A percentile compares a stretch with the other conserved stretches of the same genome.
Conservation (phyloP, 768 basidiomycete genomes). For the Mycena galopus region DNA sequence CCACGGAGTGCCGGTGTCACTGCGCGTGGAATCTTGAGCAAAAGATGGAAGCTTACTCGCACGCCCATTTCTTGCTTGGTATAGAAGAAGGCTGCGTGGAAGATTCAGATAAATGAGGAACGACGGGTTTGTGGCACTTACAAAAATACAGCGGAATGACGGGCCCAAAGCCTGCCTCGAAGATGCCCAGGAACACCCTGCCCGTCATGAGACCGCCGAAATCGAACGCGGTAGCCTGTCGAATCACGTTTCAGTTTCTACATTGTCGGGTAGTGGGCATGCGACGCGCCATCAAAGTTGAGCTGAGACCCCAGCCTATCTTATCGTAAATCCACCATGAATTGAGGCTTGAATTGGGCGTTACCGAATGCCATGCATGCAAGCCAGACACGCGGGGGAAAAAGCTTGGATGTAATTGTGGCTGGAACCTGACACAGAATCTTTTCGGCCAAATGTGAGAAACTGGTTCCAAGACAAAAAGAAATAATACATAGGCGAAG, state of each 20-base stretch:
- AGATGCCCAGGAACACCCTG: background rate
- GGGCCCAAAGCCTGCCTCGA: background rate
- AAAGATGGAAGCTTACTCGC: slow-evolving; percentile 55
- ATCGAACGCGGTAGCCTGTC: background rate
- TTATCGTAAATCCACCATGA: background rate
- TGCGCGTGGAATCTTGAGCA: background rate
- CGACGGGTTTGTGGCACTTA: slow-evolving; percentile 38
- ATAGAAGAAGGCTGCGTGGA: slow-evolving; percentile 76
- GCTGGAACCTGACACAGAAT: slow-evolving; percentile 80
- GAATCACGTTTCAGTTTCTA: background rate
- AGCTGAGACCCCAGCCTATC: slow-evolving; percentile 82
- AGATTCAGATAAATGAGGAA: background rate
- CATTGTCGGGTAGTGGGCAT: too few species aligned
- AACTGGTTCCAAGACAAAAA: background rate
- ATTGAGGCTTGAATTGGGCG: background rate
- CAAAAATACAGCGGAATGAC: background rate
- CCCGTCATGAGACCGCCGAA: background rate
- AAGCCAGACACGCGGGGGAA: slow-evolving; percentile 77
- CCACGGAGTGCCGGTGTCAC: background rate
- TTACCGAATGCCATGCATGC: slow-evolving; percentile 61
- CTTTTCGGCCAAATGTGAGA: slow-evolving; percentile 46
- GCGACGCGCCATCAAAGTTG: slow-evolving; percentile 39
- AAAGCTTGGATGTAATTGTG: slow-evolving; percentile 73
- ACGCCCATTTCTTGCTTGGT: slow-evolving; percentile 81
- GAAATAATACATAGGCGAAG: background rate